Evolutionary conservation across 1,139 yeast species (phyloP).

Genomic region (Candida sanyaensis): DNA sequence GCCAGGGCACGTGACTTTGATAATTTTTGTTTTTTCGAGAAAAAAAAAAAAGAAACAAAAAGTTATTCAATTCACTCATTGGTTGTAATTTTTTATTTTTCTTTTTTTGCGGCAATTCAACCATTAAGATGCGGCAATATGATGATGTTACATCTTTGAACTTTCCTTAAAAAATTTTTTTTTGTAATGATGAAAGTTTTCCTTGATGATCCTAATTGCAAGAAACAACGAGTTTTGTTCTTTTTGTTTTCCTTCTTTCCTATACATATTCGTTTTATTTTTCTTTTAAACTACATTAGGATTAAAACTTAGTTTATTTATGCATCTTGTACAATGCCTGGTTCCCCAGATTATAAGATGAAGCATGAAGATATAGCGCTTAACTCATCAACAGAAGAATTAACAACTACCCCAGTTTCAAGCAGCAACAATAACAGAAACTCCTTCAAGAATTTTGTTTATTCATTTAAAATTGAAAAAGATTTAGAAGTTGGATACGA

Average conservation of each 20-base stretch:
- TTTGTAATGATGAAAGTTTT: not conserved
- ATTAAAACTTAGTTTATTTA: not conserved
- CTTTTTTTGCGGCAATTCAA: constrained; percentile 4
- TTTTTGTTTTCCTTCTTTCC: not conserved
- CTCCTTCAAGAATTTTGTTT: constrained; percentile 4
- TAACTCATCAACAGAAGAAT: not conserved
- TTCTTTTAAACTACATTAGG: too few relatives aligned
- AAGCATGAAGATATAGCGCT: not conserved
- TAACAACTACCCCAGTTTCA: not conserved
- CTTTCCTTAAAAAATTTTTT: not conserved
- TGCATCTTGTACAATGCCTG: not conserved
- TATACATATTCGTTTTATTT: not conserved
- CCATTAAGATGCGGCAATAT: not conserved
- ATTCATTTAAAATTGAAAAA: constrained; percentile 13
- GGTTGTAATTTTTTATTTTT: not conserved
- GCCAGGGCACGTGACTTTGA: too few relatives aligned
- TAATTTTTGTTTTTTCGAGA: not conserved
- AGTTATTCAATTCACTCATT: too few relatives aligned
- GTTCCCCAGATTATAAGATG: not conserved
- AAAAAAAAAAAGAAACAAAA: not conserved
- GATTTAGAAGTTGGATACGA: constrained; percentile 11
- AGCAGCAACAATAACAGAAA: not conserved
- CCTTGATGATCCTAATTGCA: not conserved
- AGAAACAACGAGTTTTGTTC: not conserved
- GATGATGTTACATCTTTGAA: not conserved